A percentile compares a stretch with the other conserved stretches of the same genome.
These are phyloP conservation scores for Syzygium malaccense DNA, from an alignment of 441 rosid genomes.

Conservation along the genomic window DNA sequence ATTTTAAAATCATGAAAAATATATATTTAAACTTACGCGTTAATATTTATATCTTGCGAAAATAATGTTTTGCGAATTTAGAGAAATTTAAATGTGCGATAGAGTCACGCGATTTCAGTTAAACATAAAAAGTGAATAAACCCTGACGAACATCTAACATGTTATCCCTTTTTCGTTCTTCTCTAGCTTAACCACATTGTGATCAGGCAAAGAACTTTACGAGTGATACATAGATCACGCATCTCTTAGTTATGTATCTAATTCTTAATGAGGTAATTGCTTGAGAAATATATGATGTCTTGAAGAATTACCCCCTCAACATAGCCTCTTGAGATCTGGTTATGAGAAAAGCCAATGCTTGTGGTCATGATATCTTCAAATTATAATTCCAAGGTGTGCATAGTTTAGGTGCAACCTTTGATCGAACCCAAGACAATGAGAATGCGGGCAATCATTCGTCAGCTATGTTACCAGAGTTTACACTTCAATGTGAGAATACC, in stretches of 20 bases:
- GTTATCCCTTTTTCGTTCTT: background rate
- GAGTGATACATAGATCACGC: background rate
- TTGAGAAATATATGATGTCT: background rate
- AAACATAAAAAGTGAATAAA: background rate
- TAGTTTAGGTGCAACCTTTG: background rate
- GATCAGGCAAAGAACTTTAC: background rate
- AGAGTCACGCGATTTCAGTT: background rate
- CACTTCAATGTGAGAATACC: too few relatives aligned
- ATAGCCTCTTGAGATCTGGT: background rate
- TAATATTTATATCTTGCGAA: background rate
- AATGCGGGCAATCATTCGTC: background rate
- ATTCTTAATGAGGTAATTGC: background rate
- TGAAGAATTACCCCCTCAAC: background rate
- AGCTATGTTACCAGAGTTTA: too few relatives aligned
- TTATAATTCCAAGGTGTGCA: background rate
- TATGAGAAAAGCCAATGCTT: background rate
- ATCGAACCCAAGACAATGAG: background rate
- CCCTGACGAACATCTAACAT: fast-evolving
- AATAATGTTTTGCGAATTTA: background rate
- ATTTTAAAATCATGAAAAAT: background rate
- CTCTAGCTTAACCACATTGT: background rate
- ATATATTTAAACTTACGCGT: background rate
- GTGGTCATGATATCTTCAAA: background rate
- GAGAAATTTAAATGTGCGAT: too few relatives aligned
- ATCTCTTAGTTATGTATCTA: background rate